Conservation (phyloP, 148 eudicot genomes). For the Vaccinium vitisidaea region DNA sequence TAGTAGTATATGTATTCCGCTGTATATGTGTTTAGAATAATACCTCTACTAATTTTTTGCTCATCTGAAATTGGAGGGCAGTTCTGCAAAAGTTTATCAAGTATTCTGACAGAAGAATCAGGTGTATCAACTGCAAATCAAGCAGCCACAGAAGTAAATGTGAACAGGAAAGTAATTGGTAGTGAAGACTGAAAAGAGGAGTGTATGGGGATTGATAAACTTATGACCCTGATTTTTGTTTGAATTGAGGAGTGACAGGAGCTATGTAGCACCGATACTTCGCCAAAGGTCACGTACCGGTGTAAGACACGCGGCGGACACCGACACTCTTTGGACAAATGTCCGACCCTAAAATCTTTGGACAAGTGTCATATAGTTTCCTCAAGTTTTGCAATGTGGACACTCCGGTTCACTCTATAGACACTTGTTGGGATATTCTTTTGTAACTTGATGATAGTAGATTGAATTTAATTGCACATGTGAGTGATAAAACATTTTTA, state of each 20-base stretch:
- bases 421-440: background rate
- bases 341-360: background rate
- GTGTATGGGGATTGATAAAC: too few relatives aligned
- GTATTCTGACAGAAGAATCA: conserved; percentile 38
- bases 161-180: background rate
- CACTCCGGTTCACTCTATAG: background rate
- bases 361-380: background rate
- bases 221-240: background rate
- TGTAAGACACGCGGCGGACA: background rate
- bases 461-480: background rate
- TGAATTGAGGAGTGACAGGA: background rate
- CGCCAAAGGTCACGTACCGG: background rate
- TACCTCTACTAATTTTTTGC: background rate
- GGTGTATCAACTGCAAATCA: conserved; percentile 18
- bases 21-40: background rate
- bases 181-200: conserved; percentile 3
- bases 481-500: background rate
- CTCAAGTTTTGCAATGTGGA: background rate
- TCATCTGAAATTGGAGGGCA: conserved; percentile 22
- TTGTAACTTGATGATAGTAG: background rate
- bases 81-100: conserved; percentile 55
- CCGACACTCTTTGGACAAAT: background rate
- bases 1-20: background rate
- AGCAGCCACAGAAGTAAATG: conserved; percentile 20
- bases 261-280: background rate